Evolutionary conservation across 1,284 basidiomycete species (phyloP), one percentile per base, ranked within the genome.

Genomic region (Termitomyces sp.): DNA sequence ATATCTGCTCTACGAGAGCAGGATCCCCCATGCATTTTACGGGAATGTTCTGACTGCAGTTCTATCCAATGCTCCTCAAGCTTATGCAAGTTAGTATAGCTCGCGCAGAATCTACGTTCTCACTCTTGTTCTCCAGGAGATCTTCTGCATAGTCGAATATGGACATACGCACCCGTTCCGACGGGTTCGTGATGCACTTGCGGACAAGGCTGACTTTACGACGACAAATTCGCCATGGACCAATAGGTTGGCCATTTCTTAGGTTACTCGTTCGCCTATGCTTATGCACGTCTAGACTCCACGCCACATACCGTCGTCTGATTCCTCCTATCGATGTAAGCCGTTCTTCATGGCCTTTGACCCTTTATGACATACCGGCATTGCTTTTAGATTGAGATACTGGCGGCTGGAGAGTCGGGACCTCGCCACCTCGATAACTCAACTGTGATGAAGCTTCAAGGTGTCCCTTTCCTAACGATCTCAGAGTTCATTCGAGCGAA

Each of bases 401-500:
- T 90, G 39, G 82, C 84, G 21, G 88, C 87, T 41, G 88, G 88
- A 18, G 88, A 91, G 68, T 79, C 80, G 49, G 88, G 88, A 5
- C 88, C 88, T 44, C 83, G 86, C 49, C 79, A 77, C 59, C 75
- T 91, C 35, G 83, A 90, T 67, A 62, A 70, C 39, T 73, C 75
- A 26, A 88, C 82, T 1, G 79, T 83, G 47, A 83, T 83, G 75
- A 76, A 69, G 52, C 65, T 91, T 34, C 81, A 83, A 54, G 77
- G 78, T 21, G 69, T 90, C 5, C 88, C 88, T 10, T 89, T 90
- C 71, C 70, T 91, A 58, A 84, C 84, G 19, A 73, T 87, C 54
- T 87, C 88, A 39, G 88, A 91, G 66, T 90, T 90, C 68, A 71
- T 90, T 62, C 76, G 88, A 60, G 86, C 86, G 39, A 90, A 89